These are phyloP conservation scores for Helianthus tuberosus DNA, from an alignment of 129 eudicot genomes.

Conservation along the genomic window DNA sequence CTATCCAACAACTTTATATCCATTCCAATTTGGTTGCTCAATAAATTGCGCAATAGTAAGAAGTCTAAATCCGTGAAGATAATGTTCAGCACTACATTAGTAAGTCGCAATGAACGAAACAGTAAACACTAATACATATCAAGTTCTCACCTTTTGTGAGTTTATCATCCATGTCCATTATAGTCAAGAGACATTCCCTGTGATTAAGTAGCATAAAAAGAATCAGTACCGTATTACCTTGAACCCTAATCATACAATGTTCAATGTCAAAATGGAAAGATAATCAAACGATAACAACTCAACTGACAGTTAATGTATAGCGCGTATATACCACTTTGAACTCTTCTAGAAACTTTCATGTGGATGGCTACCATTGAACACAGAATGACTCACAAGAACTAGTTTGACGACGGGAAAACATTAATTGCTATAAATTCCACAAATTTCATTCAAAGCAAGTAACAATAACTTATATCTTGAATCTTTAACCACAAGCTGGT, in stretches of 20 bases:
- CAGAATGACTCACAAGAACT: neutral
- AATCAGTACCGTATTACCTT: constrained; percentile 19
- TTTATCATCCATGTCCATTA: constrained; percentile 56
- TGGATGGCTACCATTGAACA: constrained; percentile 1
- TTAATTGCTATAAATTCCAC: neutral
- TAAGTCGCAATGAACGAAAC: neutral
- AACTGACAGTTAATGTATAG: neutral
- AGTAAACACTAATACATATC: neutral
- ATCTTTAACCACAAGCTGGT: neutral
- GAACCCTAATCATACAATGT: constrained; percentile 11
- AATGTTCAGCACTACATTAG: neutral
- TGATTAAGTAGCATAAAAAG: constrained; percentile 27
- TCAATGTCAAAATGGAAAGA: constrained; percentile 9
- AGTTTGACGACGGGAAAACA: neutral
- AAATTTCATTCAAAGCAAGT: too few species aligned
- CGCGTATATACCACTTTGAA: neutral
- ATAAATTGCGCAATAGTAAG: neutral
- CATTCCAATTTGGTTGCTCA: constrained; percentile 5
- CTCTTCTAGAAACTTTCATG: constrained; percentile 4
- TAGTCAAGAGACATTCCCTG: constrained; percentile 38
- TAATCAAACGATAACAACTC: neutral
- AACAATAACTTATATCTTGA: too few species aligned
- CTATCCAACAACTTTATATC: constrained; percentile 14
- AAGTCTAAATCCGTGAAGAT: neutral
- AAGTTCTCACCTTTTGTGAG: constrained; percentile 39